Evolutionary conservation across 768 basidiomycete genomes (phyloP).

Genomic region (Wakefieldia striispora): DNA sequence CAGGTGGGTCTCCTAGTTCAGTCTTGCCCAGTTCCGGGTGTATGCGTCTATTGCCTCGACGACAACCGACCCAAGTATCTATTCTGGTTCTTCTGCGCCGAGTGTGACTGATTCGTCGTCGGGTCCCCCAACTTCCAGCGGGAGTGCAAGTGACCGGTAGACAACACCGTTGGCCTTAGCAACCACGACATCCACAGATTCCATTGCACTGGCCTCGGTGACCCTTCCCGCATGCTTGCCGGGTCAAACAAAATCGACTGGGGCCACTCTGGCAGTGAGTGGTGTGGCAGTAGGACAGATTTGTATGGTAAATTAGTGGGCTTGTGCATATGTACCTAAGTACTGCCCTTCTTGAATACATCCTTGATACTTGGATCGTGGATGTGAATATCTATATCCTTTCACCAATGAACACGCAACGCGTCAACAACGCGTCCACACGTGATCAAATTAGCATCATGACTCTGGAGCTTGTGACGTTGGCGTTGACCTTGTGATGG

Average conservation of each 20-base stretch:
- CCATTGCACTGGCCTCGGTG: background rate
- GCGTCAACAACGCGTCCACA: slow-evolving; percentile 13
- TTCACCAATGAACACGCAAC: background rate
- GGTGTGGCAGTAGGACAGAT: background rate
- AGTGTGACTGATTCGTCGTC: background rate
- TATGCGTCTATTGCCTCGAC: background rate
- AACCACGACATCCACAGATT: background rate
- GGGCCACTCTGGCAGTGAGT: background rate
- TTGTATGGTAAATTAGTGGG: slow-evolving; percentile 13
- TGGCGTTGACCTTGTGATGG: slow-evolving; percentile 15
- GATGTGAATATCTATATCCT: too few species aligned
- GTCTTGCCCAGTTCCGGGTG: too few species aligned
- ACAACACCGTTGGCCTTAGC: background rate
- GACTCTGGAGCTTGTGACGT: too few species aligned
- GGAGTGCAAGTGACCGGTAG: background rate
- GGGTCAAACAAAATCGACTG: slow-evolving; percentile 9
- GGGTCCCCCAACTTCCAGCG: background rate
- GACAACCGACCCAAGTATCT: background rate
- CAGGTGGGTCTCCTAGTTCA: too few species aligned
- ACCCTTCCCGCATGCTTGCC: slow-evolving; percentile 8
- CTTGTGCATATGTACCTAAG: slow-evolving; percentile 15
- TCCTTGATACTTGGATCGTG: background rate
- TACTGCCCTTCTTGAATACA: background rate
- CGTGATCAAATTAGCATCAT: slow-evolving; percentile 9
- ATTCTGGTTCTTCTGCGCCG: background rate